phyloP scores from a whole-genome alignment of 2,329 filamentous ascomycete genomes.

The Trichoderma aggressivum region DNA sequence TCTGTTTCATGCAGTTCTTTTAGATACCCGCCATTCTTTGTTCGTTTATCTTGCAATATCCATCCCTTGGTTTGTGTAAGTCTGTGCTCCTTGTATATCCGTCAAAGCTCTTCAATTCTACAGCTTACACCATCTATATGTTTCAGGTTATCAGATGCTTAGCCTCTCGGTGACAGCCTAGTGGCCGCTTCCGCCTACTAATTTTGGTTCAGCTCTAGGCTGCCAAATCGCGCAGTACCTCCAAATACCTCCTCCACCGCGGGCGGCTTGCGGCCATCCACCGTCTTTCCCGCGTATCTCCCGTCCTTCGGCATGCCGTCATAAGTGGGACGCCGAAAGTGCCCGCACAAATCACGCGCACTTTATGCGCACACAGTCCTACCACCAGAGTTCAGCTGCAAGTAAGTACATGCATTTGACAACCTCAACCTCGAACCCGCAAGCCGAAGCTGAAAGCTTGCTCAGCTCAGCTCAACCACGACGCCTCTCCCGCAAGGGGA shows the following conservation, averaged over 20 bases:
- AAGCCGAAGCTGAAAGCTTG: background rate
- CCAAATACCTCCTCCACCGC: background rate
- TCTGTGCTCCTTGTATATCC: too few relatives aligned
- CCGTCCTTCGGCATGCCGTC: slow-evolving; percentile 3
- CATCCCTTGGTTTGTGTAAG: too few relatives aligned
- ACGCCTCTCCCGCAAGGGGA: background rate
- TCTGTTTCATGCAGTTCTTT: too few relatives aligned
- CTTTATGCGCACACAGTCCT: slow-evolving; percentile 6
- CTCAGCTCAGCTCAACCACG: background rate
- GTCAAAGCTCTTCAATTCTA: too few relatives aligned
- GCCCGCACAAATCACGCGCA: slow-evolving; percentile 10
- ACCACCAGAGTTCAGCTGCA: background rate
- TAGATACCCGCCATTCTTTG: too few relatives aligned
- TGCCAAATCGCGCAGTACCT: background rate
- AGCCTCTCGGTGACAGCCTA: background rate
- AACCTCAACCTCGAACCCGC: background rate
- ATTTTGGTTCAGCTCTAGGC: background rate
- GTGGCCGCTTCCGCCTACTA: background rate
- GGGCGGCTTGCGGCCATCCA: background rate
- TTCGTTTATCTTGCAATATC: too few relatives aligned
- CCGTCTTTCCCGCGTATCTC: background rate
- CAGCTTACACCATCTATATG: background rate
- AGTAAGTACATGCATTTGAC: background rate
- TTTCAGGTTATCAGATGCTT: background rate
- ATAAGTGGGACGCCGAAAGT: slow-evolving; percentile 9